phyloP scores from a whole-genome alignment of 1,139 yeast species.

The Suhomyces bokatorum region DNA sequence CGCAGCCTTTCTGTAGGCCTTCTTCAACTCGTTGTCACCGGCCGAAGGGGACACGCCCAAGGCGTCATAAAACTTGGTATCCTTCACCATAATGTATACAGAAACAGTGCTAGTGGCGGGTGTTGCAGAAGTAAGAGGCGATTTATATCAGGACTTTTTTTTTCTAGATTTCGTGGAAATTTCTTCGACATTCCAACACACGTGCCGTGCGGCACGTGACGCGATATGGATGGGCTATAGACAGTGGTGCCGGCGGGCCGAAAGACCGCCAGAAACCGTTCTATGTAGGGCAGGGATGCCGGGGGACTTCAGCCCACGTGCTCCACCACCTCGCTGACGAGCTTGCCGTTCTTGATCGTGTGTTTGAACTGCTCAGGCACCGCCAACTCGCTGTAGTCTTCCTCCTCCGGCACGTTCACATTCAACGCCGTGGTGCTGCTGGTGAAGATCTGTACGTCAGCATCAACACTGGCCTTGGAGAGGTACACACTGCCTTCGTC shows the following conservation, averaged over 20 bases:
- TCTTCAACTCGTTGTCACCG: constrained; percentile 80
- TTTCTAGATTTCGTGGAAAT: constrained; percentile 12
- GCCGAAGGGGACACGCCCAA: constrained; percentile 83
- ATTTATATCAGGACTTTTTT: constrained; percentile 6
- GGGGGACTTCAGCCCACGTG: constrained; percentile 38
- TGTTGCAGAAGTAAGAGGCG: constrained; percentile 4
- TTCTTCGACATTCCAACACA: constrained; percentile 10
- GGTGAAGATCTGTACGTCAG: constrained; percentile 68
- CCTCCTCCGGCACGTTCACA: constrained; percentile 72
- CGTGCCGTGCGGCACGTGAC: constrained; percentile 9
- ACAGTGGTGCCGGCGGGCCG: background rate
- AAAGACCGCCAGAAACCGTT: background rate
- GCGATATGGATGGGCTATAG: background rate
- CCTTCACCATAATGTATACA: constrained; percentile 68
- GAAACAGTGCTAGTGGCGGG: background rate
- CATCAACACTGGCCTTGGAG: constrained; percentile 64
- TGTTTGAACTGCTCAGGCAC: constrained; percentile 90
- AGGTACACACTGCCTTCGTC: constrained; percentile 84
- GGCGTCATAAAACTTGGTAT: constrained; percentile 81
- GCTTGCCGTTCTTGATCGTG: constrained; percentile 40
- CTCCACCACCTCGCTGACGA: constrained; percentile 46
- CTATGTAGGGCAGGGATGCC: background rate
- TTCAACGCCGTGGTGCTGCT: constrained; percentile 85
- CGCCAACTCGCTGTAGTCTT: constrained; percentile 69
- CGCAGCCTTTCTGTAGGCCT: constrained; percentile 93